These are phyloP conservation scores for Lachnellula arida DNA, from an alignment of 2,329 filamentous ascomycete species.

Conservation along the genomic window DNA sequence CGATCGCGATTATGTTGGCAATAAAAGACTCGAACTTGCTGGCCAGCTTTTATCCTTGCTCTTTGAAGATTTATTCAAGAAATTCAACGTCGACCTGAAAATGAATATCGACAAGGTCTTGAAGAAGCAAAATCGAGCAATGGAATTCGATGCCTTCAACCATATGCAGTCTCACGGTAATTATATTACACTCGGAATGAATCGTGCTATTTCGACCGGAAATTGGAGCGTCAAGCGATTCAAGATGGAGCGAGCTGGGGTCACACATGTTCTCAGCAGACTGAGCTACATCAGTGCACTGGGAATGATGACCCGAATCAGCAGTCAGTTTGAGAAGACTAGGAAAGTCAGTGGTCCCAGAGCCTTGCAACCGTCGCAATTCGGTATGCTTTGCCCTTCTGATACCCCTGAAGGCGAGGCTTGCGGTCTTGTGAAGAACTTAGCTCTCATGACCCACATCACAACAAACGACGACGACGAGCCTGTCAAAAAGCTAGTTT, in stretches of 20 bases:
- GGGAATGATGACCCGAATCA: conserved; percentile 99
- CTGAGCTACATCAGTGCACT: conserved; percentile 94
- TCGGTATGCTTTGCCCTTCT: conserved; percentile 95
- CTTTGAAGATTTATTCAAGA: conserved; percentile 98
- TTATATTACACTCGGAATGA: conserved; percentile 88
- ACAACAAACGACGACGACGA: conserved; percentile 94
- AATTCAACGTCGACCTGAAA: conserved; percentile 84
- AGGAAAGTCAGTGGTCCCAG: conserved; percentile 93
- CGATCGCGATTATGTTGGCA: conserved; percentile 95
- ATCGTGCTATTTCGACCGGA: conserved; percentile 91
- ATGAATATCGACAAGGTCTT: conserved; percentile 92
- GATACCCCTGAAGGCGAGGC: conserved; percentile 98
- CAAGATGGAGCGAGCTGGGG: conserved; percentile 95
- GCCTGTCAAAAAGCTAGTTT: conserved; percentile 81
- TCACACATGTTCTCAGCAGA: conserved; percentile 92
- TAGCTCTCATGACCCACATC: conserved; percentile 98
- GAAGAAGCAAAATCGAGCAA: conserved; percentile 86
- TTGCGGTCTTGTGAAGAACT: conserved; percentile 94
- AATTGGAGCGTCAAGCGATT: conserved; percentile 99
- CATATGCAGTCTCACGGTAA: conserved; percentile 81
- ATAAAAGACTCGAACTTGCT: conserved; percentile 91
- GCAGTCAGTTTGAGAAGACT: conserved; percentile 98
- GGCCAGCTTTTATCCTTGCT: conserved; percentile 89
- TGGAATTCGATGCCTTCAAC: conserved; percentile 80
- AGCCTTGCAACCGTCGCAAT: conserved; percentile 94